Evolutionary conservation across 2,329 filamentous ascomycete species (phyloP).

Genomic region (Ophiocordyceps sinensis): DNA sequence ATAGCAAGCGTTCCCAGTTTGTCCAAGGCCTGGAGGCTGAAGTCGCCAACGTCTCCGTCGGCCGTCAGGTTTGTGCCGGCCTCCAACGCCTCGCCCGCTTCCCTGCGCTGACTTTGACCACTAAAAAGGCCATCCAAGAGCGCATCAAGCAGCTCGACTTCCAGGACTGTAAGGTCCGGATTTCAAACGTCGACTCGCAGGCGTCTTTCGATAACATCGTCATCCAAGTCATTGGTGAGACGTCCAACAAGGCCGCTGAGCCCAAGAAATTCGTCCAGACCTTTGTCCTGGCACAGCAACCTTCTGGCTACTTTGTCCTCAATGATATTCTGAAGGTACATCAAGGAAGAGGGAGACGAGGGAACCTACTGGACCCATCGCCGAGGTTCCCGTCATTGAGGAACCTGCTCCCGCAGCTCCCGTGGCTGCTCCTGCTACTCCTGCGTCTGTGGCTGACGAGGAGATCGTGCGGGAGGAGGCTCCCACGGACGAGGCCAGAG

Average conservation of each 20-base stretch:
- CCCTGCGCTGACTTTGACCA: slow-evolving; percentile 3
- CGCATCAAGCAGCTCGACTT: slow-evolving; percentile 88
- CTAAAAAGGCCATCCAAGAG: slow-evolving; percentile 70
- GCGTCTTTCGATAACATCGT: slow-evolving; percentile 86
- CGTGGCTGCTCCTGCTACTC: slow-evolving; percentile 15
- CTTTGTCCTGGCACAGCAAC: slow-evolving; percentile 91
- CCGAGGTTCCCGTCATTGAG: slow-evolving; percentile 14
- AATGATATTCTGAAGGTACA: slow-evolving; percentile 96
- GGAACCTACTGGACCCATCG: slow-evolving; percentile 26
- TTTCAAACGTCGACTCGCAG: slow-evolving; percentile 95
- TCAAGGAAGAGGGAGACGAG: slow-evolving; percentile 71
- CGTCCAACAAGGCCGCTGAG: slow-evolving; percentile 81
- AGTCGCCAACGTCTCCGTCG: slow-evolving; percentile 71
- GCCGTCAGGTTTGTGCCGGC: slow-evolving; percentile 51
- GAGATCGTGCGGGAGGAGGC: slow-evolving; percentile 23
- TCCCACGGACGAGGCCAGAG: slow-evolving; percentile 13
- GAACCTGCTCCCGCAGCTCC: slow-evolving; percentile 14
- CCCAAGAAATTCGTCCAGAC: slow-evolving; percentile 97
- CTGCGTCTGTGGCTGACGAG: slow-evolving; percentile 13
- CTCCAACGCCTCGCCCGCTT: background rate
- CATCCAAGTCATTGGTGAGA: slow-evolving; percentile 95
- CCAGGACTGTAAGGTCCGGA: slow-evolving; percentile 95
- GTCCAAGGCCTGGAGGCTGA: slow-evolving; percentile 87
- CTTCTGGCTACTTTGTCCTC: slow-evolving; percentile 92
- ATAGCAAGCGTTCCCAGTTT: slow-evolving; percentile 90